Conservation (phyloP, 306 rosid species). For the Abrus pulchellus region DNA sequence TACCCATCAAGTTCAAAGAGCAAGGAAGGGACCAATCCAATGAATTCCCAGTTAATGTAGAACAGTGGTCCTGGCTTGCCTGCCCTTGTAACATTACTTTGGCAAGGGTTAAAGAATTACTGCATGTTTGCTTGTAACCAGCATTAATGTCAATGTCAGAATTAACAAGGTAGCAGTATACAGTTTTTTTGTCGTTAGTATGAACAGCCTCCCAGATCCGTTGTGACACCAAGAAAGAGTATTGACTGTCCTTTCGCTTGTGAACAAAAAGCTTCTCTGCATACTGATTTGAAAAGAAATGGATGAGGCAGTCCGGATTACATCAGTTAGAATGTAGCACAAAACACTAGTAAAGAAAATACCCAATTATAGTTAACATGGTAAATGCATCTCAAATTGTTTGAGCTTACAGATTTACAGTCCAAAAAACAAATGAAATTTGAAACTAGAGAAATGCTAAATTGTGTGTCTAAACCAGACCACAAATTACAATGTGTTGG, state of each 20-base stretch:
- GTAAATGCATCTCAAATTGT: constrained; percentile 23
- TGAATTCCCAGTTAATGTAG: constrained; percentile 65
- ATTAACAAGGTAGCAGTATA: constrained; percentile 87
- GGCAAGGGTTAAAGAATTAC: constrained; percentile 84
- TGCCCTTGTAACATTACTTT: constrained; percentile 94
- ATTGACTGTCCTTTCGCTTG: constrained; percentile 83
- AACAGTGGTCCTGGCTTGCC: constrained; percentile 63
- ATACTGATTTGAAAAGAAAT: constrained; percentile 67
- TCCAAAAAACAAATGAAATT: constrained; percentile 2
- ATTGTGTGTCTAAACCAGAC: no score
- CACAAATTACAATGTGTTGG: no score
- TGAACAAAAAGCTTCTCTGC: constrained; percentile 93
- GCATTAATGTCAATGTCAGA: constrained; percentile 84
- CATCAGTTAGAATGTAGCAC: constrained; percentile 34
- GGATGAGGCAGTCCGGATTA: constrained; percentile 28
- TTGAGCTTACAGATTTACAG: constrained; percentile 24
- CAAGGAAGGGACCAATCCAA: constrained; percentile 64
- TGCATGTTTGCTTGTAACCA: constrained; percentile 70
- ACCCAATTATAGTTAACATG: background rate
- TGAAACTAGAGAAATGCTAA: no score
- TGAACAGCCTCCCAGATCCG: constrained; percentile 94
- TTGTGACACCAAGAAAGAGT: constrained; percentile 73
- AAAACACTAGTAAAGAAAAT: background rate
- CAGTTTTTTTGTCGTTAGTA: constrained; percentile 89
- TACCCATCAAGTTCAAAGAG: no score